Base-by-base conservation (phyloP, 306 rosid species). In the Sophora flavescens region DNA sequence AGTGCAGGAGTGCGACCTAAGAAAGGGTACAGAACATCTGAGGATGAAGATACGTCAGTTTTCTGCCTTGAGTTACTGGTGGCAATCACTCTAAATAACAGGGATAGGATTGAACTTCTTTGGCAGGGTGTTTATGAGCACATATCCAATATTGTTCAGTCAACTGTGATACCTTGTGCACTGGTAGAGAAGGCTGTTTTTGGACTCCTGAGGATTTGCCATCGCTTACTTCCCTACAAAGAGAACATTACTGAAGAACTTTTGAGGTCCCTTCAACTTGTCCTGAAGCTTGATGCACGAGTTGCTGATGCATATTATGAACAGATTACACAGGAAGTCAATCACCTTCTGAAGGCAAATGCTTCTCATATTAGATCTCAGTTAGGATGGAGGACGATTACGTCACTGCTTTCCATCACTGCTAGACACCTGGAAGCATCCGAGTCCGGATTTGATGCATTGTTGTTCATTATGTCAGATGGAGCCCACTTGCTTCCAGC, bases 71-170 rank as follows among this genome's bases (percentile, higher is more conserved):
- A 91, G 82, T 83, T 95, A 79, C 86, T 95, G 73, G 88, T 92
- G 71, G 92, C 97, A 52, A 83, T 91, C 69, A 95, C 99, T 64
- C 83, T 95, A 77, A 95, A 91, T 83, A 95, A 95, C 81, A 83
- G 99, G 84, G 99, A 95, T 72, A 88, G 99, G 80, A 92, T 95
- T 74, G 93, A 80, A 78, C 96, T 92, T 82, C 90, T 95, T 32
- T 95, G 99, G 99, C 96, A 86, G 81, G 87, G 88, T 72, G 93
- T 95, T 58, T 95, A 90, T 82, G 99, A 95, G 86, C 97, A 95
- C 82, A 89, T 92, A 78, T 58, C 89, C 53, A 84, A 76, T 67
- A 89, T 92, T 84, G 99, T 95, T 74, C 99, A 95, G 87, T 88
- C 96, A 64, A 92, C 96, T 17, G 86, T 88, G 72, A 92, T 92